phyloP scores from a whole-genome alignment of 73 alveolate genomes.

The Uronychia binucleata region DNA sequence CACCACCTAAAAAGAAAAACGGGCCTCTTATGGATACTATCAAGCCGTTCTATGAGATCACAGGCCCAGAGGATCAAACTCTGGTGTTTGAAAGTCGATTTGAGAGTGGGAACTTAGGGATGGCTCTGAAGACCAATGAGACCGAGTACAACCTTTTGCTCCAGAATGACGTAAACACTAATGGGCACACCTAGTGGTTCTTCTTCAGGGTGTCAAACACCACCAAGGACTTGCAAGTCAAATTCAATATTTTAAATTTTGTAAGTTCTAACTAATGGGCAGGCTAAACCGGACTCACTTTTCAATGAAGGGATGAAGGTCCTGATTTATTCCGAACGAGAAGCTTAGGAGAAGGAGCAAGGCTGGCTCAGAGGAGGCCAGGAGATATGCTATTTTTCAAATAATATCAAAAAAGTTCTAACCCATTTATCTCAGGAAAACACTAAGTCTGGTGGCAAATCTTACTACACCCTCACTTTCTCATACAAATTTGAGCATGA shows the following conservation, averaged over 20 bases:
- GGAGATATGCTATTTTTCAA: slow-evolving; percentile 46
- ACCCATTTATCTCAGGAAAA: slow-evolving; percentile 42
- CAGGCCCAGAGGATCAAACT: slow-evolving; percentile 70
- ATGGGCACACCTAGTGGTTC: slow-evolving; percentile 93
- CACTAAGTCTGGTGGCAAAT: slow-evolving; percentile 18
- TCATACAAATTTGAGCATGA: slow-evolving; percentile 81
- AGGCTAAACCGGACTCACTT: slow-evolving; percentile 79
- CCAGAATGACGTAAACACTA: slow-evolving; percentile 84
- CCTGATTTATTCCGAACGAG: slow-evolving; percentile 68
- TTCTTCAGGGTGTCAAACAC: slow-evolving; percentile 75
- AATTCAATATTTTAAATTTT: slow-evolving; percentile 76
- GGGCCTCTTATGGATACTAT: neutral
- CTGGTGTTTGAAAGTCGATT: slow-evolving; percentile 86
- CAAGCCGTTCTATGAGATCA: slow-evolving; percentile 21
- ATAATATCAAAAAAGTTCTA: slow-evolving; percentile 55
- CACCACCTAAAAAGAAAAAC: neutral
- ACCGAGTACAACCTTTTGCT: slow-evolving; percentile 75
- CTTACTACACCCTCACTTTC: slow-evolving; percentile 90
- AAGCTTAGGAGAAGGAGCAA: slow-evolving; percentile 44
- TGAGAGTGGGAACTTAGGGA: slow-evolving; percentile 84
- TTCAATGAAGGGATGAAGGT: slow-evolving; percentile 94
- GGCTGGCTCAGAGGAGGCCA: slow-evolving; percentile 72
- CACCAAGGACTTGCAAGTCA: slow-evolving; percentile 42
- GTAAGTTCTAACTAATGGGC: neutral
- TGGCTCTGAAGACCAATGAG: slow-evolving; percentile 61